A percentile compares a stretch with the other conserved stretches of the same genome.
Conservation (phyloP, 2,329 filamentous ascomycete genomes). For the Apiospora hydei region DNA sequence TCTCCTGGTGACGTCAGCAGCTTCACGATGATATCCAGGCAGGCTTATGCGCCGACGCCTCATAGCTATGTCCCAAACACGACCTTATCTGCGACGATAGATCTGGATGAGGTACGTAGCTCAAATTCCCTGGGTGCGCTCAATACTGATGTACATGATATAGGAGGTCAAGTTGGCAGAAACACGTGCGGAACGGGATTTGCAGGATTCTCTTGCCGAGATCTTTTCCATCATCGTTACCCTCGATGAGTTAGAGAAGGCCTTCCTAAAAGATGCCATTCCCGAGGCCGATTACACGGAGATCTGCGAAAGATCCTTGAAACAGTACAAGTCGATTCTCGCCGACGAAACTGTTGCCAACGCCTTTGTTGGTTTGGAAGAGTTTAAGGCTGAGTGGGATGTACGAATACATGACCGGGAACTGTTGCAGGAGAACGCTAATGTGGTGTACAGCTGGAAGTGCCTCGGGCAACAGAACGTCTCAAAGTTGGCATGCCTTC, state of each 20-base stretch:
- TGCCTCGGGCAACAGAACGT: conserved; percentile 90
- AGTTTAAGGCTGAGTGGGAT: conserved; percentile 91
- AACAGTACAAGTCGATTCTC: conserved; percentile 96
- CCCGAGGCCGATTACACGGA: conserved; percentile 93
- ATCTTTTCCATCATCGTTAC: conserved; percentile 98
- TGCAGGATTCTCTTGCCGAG: conserved; percentile 95
- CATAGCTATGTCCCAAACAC: conserved; percentile 91
- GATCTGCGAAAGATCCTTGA: conserved; percentile 90
- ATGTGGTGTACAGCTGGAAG: conserved; percentile 74
- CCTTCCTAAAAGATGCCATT: conserved; percentile 94
- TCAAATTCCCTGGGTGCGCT: conserved; percentile 20
- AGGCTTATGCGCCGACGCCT: conserved; percentile 87
- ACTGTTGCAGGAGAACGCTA: conserved; percentile 28
- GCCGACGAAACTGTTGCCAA: conserved; percentile 89
- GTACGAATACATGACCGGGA: conserved; percentile 58
- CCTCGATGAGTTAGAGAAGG: conserved; percentile 93
- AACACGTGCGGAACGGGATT: conserved; percentile 85
- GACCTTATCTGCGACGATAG: conserved; percentile 85
- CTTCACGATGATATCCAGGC: conserved; percentile 59
- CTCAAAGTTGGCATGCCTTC: conserved; percentile 92
- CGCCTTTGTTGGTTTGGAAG: conserved; percentile 86
- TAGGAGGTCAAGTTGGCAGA: conserved; percentile 93
- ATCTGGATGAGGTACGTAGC: conserved; percentile 80
- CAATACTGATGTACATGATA: conserved; percentile 21
- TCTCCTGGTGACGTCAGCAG: conserved; percentile 15